Conservation (phyloP, 305 asterid species). For the Rubia balearica region DNA sequence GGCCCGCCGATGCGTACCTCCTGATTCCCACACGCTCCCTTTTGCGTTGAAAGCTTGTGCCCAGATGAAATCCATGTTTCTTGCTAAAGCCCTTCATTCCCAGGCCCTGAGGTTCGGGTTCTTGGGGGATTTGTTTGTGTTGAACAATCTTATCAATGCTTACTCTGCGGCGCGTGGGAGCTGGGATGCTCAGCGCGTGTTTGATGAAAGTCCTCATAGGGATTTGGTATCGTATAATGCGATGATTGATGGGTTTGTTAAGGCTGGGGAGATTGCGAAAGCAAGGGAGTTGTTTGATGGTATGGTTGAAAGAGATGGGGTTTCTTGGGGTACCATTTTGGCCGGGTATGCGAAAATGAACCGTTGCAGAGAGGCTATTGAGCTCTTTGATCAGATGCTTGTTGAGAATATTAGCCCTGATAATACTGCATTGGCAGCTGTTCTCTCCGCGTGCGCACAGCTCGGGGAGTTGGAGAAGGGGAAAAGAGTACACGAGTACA, state of each 20-base stretch:
- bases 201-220: slow-evolving; percentile 37
- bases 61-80: slow-evolving; percentile 26
- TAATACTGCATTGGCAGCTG: slow-evolving; percentile 53
- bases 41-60: slow-evolving; percentile 66
- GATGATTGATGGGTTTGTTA: slow-evolving; percentile 56
- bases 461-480: slow-evolving; percentile 59
- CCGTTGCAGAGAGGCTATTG: slow-evolving; percentile 43
- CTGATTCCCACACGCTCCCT: slow-evolving; percentile 58
- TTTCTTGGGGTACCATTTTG: slow-evolving; percentile 64
- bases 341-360: slow-evolving; percentile 59
- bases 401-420: slow-evolving; percentile 28
- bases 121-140: slow-evolving; percentile 42
- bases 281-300: slow-evolving; percentile 51
- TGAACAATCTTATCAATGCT: slow-evolving; percentile 40
- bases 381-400: slow-evolving; percentile 51
- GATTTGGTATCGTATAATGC: slow-evolving; percentile 68
- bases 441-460: slow-evolving; percentile 72
- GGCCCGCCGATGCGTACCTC: slow-evolving; percentile 44
- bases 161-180: slow-evolving; percentile 35
- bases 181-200: slow-evolving; percentile 33
- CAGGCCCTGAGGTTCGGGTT: slow-evolving; percentile 51
- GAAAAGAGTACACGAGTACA: slow-evolving; percentile 34
- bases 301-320: slow-evolving; percentile 50
- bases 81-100: slow-evolving; percentile 42
- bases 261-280: slow-evolving; percentile 40